Percentiles rank a stretch among this genome's conserved stretches.
Conservation (phyloP, 1,139 yeast genomes). For the Yamadazyma dendronema region DNA sequence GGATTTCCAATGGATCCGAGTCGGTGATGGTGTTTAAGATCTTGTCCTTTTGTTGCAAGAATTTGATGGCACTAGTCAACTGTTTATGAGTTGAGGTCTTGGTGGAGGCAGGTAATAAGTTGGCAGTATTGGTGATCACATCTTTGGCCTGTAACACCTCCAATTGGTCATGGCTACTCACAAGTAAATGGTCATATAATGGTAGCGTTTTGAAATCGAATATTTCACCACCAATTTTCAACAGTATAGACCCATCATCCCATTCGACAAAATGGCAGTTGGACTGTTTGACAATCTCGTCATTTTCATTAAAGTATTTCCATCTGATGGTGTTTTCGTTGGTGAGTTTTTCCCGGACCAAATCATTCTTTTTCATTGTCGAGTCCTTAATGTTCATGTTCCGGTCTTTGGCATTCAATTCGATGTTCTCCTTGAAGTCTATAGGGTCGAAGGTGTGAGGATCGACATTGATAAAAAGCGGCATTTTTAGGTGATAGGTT, state of each 20-base stretch:
- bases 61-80: slow-evolving; percentile 74
- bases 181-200: slow-evolving; percentile 70
- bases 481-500: slow-evolving; percentile 65
- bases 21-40: slow-evolving; percentile 67
- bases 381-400: slow-evolving; percentile 26
- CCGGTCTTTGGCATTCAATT: slow-evolving; percentile 44
- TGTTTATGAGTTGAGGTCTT: slow-evolving; percentile 77
- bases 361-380: slow-evolving; percentile 41
- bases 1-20: slow-evolving; percentile 84
- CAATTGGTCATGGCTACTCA: slow-evolving; percentile 67
- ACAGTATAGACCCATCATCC: slow-evolving; percentile 88
- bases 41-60: slow-evolving; percentile 58
- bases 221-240: slow-evolving; percentile 83
- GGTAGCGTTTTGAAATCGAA: slow-evolving; percentile 73
- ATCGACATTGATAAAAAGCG: slow-evolving; percentile 78
- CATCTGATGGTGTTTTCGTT: slow-evolving; percentile 88
- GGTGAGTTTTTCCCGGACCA: slow-evolving; percentile 50
- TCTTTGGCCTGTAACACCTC: slow-evolving; percentile 64
- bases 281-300: slow-evolving; percentile 73
- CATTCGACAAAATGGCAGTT: slow-evolving; percentile 89
- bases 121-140: slow-evolving; percentile 53
- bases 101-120: slow-evolving; percentile 86
- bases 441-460: slow-evolving; percentile 86
- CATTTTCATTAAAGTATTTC: slow-evolving; percentile 77
- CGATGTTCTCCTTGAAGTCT: slow-evolving; percentile 57